phyloP scores from a whole-genome alignment of 1,139 yeast genomes.

The Blastobotrys arbuscula region DNA sequence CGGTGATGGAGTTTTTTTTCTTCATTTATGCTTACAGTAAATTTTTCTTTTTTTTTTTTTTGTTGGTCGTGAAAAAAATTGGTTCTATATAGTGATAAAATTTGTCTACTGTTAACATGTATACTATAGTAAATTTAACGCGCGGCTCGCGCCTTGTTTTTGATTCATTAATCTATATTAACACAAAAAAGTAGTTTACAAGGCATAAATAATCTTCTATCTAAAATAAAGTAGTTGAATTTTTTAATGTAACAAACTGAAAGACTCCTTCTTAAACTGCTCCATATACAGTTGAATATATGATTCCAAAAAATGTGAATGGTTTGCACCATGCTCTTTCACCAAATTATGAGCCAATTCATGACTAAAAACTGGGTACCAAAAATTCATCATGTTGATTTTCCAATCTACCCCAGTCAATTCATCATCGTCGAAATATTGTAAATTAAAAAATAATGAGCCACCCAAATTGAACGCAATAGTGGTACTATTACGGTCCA shows the following conservation, averaged over 20 bases:
- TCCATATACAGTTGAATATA: conserved; percentile 29
- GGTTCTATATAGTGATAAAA: too few species aligned
- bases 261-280: conserved; percentile 13
- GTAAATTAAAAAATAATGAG: conserved; percentile 37
- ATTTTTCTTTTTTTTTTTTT: not conserved
- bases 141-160: too few species aligned
- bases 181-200: too few species aligned
- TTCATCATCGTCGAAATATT: conserved; percentile 22
- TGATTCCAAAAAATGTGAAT: conserved; percentile 34
- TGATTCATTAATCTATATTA: too few species aligned
- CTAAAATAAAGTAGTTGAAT: too few species aligned
- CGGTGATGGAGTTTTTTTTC: conserved; percentile 3
- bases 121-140: too few species aligned
- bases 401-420: conserved; percentile 13
- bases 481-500: conserved; percentile 24
- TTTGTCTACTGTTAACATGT: too few species aligned
- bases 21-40: too few species aligned
- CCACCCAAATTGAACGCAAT: conserved; percentile 38
- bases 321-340: conserved; percentile 35
- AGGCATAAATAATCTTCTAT: too few species aligned
- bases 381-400: conserved; percentile 29
- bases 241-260: not conserved
- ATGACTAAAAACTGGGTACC: conserved; percentile 40
- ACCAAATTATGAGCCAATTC: conserved; percentile 40
- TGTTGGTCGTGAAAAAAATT: not conserved